These are phyloP conservation scores for Penicillium decumbens DNA, from an alignment of 2,329 filamentous ascomycete genomes.

Conservation along the genomic window DNA sequence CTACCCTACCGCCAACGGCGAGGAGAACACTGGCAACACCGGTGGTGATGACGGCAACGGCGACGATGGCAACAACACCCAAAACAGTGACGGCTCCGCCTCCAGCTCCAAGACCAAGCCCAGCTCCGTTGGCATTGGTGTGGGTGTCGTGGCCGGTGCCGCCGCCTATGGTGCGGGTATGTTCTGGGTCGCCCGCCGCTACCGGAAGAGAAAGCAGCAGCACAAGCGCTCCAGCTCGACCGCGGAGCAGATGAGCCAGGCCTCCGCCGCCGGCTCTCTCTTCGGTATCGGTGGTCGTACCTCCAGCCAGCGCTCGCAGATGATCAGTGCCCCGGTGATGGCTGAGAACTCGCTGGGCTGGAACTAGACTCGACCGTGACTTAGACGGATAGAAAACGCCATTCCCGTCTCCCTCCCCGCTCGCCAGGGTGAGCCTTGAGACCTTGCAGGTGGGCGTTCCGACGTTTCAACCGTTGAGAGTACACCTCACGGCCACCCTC, in stretches of 20 bases:
- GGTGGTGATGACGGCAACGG: conserved; percentile 19
- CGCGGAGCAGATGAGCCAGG: conserved; percentile 64
- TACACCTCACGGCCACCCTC: no score
- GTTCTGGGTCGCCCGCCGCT: conserved; percentile 86
- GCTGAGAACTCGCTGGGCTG: conserved; percentile 93
- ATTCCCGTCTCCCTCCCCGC: neutral
- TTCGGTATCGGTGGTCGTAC: conserved; percentile 44
- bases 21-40: conserved; percentile 41
- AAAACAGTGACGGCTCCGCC: conserved; percentile 48
- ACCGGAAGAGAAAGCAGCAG: conserved; percentile 76
- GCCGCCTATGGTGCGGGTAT: conserved; percentile 89
- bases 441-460: neutral
- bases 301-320: conserved; percentile 63
- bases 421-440: neutral
- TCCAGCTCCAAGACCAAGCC: conserved; percentile 36
- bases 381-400: conserved; percentile 5
- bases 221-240: conserved; percentile 73
- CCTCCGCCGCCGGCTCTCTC: conserved; percentile 37
- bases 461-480: neutral
- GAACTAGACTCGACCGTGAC: conserved; percentile 59
- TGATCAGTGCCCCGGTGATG: conserved; percentile 85
- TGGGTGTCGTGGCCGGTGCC: conserved; percentile 71
- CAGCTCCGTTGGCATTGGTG: conserved; percentile 62
- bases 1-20: conserved; percentile 19
- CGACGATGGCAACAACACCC: conserved; percentile 25